Conservation (phyloP, 805 yeast genomes). For the Candida schatavii region DNA sequence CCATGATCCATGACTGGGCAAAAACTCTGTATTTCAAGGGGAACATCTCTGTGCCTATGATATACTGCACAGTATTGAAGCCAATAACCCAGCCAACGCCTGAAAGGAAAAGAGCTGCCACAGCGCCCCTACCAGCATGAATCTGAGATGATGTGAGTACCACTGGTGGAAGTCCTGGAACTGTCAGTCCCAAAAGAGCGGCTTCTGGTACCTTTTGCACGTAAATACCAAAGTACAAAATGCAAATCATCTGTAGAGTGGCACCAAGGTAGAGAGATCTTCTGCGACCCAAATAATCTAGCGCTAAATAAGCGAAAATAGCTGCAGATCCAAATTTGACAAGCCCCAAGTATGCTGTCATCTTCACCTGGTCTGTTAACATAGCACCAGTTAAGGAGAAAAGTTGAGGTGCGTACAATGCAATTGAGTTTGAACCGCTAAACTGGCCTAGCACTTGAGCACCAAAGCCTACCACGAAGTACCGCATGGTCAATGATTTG, state of each 20-base stretch:
- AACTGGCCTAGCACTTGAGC: conserved; percentile 52
- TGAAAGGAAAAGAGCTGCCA: conserved; percentile 45
- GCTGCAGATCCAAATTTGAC: conserved; percentile 49
- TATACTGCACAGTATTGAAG: conserved; percentile 52
- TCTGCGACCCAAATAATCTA: conserved; percentile 51
- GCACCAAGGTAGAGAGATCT: conserved; percentile 46
- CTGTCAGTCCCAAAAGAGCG: background rate
- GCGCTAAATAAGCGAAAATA: conserved; percentile 47
- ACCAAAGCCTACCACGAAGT: too few species aligned
- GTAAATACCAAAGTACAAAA: conserved; percentile 47
- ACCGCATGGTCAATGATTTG: too few species aligned
- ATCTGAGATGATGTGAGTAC: conserved; percentile 26
- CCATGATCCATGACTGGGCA: conserved; percentile 50
- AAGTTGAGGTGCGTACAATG: conserved; percentile 52
- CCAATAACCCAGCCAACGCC: conserved; percentile 60
- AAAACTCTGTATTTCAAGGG: conserved; percentile 47
- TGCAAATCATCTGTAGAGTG: conserved; percentile 37
- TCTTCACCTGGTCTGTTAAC: conserved; percentile 38
- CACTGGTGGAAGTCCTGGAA: too few species aligned
- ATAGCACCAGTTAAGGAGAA: conserved; percentile 44
- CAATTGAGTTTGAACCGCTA: conserved; percentile 53
- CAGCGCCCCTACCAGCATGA: conserved; percentile 44
- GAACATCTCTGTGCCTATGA: conserved; percentile 51
- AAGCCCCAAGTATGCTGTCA: conserved; percentile 50
- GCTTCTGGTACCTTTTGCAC: conserved; percentile 44